These are phyloP conservation scores for Jackrogersella multiformis DNA, from an alignment of 495 filamentous ascomycete species.

Conservation along the genomic window DNA sequence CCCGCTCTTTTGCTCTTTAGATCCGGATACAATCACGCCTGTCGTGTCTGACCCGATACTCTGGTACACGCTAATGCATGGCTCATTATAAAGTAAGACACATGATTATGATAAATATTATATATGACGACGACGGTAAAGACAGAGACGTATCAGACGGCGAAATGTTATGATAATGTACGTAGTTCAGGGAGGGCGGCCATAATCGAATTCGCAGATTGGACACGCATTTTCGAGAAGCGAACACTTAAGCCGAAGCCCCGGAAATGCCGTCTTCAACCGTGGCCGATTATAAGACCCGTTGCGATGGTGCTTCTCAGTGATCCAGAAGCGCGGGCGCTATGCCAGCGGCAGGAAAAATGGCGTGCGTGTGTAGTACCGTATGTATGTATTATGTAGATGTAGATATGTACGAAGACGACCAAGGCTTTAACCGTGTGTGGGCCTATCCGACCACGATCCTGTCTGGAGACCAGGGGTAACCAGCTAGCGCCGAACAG, in stretches of 20 bases:
- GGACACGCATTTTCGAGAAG: slow-evolving; percentile 12
- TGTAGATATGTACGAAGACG: slow-evolving; percentile 32
- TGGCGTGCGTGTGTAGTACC: slow-evolving; percentile 45
- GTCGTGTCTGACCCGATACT: slow-evolving; percentile 50
- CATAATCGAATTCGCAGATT: slow-evolving; percentile 29
- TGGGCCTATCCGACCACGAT: slow-evolving; percentile 42
- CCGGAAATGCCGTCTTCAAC: slow-evolving; percentile 38
- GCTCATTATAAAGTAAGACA: slow-evolving; percentile 48
- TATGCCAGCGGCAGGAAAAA: slow-evolving; percentile 46
- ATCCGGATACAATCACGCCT: slow-evolving; percentile 42
- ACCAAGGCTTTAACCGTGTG: slow-evolving; percentile 39
- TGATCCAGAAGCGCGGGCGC: slow-evolving; percentile 44
- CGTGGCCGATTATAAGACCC: slow-evolving; percentile 32
- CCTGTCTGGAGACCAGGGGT: slow-evolving; percentile 39
- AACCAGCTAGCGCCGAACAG: slow-evolving; percentile 40
- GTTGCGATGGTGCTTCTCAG: slow-evolving; percentile 19
- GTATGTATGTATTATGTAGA: slow-evolving; percentile 16
- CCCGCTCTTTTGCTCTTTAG: slow-evolving; percentile 38
- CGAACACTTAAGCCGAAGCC: slow-evolving; percentile 26
- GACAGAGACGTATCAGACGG: slow-evolving; percentile 15
- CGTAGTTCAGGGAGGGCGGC: background rate
- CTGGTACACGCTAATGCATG: slow-evolving; percentile 53
- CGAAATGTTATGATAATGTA: slow-evolving; percentile 41
- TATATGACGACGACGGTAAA: slow-evolving; percentile 25
- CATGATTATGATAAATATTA: slow-evolving; percentile 28